These are phyloP conservation scores for Epichloe amarillans DNA, from an alignment of 2,329 filamentous ascomycete species.

Conservation along the genomic window DNA sequence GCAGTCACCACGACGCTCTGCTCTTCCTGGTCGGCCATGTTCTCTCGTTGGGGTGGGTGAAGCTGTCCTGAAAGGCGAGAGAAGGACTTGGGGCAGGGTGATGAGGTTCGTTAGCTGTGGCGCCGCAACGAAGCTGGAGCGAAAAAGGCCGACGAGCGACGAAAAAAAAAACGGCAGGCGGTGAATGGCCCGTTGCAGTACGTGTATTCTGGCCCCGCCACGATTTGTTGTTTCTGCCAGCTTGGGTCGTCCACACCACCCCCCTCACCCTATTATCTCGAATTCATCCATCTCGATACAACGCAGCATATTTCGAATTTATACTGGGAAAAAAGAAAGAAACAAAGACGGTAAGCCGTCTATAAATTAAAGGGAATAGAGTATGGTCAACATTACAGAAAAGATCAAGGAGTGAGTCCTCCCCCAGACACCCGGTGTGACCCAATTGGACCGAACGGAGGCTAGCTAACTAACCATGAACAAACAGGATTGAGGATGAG, in stretches of 20 bases:
- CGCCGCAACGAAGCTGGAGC: background rate
- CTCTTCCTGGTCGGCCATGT: conserved; percentile 21
- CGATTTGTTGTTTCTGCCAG: conserved; percentile 2
- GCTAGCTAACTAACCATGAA: conserved; percentile 10
- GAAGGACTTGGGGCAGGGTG: background rate
- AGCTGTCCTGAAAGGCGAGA: too few relatives aligned
- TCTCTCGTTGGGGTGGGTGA: background rate
- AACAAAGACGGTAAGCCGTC: conserved; percentile 17
- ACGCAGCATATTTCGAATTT: background rate
- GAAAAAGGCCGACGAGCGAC: background rate
- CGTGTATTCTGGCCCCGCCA: background rate
- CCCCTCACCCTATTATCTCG: background rate
- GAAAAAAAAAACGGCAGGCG: conserved; percentile 2
- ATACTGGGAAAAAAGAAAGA: too few relatives aligned
- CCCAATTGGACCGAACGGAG: conserved; percentile 4
- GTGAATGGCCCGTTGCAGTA: background rate
- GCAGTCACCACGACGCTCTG: conserved; percentile 11
- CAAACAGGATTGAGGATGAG: conserved; percentile 92
- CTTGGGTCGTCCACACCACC: background rate
- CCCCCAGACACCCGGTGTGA: background rate
- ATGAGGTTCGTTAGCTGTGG: background rate
- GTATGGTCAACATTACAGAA: conserved; percentile 98
- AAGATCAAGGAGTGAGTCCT: conserved; percentile 91
- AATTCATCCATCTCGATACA: background rate
- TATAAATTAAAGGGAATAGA: conserved; percentile 24